Conservation (phyloP, 805 yeast species). For the Hyphopichia homilentoma region DNA sequence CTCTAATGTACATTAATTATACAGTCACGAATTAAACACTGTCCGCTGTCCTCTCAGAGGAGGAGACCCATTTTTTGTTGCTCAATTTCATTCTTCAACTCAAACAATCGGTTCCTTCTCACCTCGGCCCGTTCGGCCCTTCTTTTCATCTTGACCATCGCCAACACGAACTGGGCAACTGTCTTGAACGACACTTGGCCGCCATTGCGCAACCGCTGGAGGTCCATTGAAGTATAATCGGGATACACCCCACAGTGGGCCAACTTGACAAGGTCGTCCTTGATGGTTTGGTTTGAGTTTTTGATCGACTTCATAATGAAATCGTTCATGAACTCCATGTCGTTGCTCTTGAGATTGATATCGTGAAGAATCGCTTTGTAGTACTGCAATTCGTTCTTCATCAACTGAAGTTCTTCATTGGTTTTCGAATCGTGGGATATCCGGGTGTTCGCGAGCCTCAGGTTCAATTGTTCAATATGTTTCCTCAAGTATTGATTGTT, state of each 20-base stretch:
- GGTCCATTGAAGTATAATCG: slow-evolving; percentile 15
- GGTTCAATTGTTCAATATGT: slow-evolving; percentile 26
- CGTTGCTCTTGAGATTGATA: slow-evolving; percentile 30
- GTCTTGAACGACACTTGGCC: slow-evolving; percentile 24
- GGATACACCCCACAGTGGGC: slow-evolving; percentile 33
- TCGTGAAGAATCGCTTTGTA: slow-evolving; percentile 48
- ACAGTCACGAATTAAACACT: too few relatives aligned
- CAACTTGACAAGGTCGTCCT: slow-evolving; percentile 24
- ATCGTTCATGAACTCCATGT: slow-evolving; percentile 31
- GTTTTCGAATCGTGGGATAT: slow-evolving; percentile 18
- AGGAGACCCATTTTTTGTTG: slow-evolving; percentile 15
- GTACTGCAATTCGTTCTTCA: slow-evolving; percentile 41
- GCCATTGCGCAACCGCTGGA: slow-evolving; percentile 9
- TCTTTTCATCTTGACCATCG: slow-evolving; percentile 29
- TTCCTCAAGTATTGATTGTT: slow-evolving; percentile 22
- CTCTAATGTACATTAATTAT: too few relatives aligned
- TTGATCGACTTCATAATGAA: slow-evolving; percentile 26
- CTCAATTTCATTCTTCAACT: slow-evolving; percentile 29
- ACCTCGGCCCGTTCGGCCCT: slow-evolving; percentile 24
- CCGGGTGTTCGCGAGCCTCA: slow-evolving; percentile 17
- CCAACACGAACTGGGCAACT: slow-evolving; percentile 36
- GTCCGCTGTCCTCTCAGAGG: too few relatives aligned
- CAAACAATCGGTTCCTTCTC: slow-evolving; percentile 21
- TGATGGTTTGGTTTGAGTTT: slow-evolving; percentile 22
- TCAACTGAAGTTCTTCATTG: slow-evolving; percentile 11